These are phyloP conservation scores for Paecilomyces niveus DNA, from an alignment of 2,329 filamentous ascomycete species.

Conservation along the genomic window DNA sequence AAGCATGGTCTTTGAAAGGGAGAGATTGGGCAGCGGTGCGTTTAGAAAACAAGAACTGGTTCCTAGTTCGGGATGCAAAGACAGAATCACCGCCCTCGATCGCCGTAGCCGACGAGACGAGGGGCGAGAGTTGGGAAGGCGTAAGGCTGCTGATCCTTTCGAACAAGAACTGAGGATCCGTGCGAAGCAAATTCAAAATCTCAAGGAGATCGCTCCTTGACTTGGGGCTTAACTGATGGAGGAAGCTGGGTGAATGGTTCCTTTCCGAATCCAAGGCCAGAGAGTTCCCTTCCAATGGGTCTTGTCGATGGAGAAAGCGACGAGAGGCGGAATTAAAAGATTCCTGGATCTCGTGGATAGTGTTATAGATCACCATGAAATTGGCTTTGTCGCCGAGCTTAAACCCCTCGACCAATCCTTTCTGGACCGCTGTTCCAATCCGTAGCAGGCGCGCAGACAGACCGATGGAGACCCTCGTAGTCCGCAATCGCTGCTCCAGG, in stretches of 20 bases:
- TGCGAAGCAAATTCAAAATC: constrained; percentile 75
- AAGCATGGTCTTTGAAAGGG: constrained; percentile 69
- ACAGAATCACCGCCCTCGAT: constrained; percentile 79
- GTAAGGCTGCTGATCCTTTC: constrained; percentile 70
- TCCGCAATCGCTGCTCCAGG: constrained; percentile 32
- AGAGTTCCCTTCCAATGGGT: constrained; percentile 22
- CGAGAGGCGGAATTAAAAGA: constrained; percentile 29
- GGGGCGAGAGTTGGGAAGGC: constrained; percentile 65
- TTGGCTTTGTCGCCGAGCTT: constrained; percentile 39
- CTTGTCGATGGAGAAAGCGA: constrained; percentile 25
- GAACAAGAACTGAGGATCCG: constrained; percentile 81
- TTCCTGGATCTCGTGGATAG: constrained; percentile 38
- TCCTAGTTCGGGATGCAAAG: constrained; percentile 52
- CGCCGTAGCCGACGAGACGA: constrained; percentile 71
- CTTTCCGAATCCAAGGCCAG: constrained; percentile 31
- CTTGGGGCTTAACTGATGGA: constrained; percentile 64
- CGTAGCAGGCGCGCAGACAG: constrained; percentile 37
- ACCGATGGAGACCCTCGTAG: constrained; percentile 36
- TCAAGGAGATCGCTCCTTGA: constrained; percentile 68
- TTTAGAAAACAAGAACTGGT: constrained; percentile 41
- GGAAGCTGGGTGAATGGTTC: constrained; percentile 30
- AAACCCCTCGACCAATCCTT: constrained; percentile 38
- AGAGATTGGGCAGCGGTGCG: constrained; percentile 42
- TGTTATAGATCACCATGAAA: constrained; percentile 38
- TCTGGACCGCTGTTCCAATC: constrained; percentile 34